phyloP scores from a whole-genome alignment of 2,329 filamentous ascomycete species.

The Paraconiothyrium brasiliense region DNA sequence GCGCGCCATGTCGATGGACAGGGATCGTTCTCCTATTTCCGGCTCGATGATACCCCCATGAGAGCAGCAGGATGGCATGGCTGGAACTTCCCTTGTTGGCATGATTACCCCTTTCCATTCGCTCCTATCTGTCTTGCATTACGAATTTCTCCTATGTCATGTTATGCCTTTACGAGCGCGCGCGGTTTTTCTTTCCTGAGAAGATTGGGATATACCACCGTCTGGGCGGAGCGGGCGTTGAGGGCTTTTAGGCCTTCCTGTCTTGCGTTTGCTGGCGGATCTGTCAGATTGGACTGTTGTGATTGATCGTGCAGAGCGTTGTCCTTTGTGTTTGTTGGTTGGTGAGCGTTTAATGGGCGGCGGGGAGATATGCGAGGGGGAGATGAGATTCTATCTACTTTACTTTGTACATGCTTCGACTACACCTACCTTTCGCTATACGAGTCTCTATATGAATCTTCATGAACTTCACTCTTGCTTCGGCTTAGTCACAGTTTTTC shows the following conservation, averaged over 20 bases:
- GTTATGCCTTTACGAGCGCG: neutral
- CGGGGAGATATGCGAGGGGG: neutral
- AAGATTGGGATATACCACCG: conserved; percentile 18
- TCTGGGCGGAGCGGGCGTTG: conserved; percentile 16
- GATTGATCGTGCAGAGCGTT: neutral
- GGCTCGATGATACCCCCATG: conserved; percentile 43
- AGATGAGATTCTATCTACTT: neutral
- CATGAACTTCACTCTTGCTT: conserved; percentile 1
- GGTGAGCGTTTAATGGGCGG: conserved; percentile 3
- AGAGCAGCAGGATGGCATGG: conserved; percentile 31
- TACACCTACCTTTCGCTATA: conserved; percentile 3
- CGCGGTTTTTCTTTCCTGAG: neutral
- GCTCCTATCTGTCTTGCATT: conserved; percentile 6
- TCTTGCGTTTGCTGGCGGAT: neutral
- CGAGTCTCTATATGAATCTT: conserved; percentile 6
- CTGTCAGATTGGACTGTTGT: neutral
- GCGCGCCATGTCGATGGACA: conserved; percentile 27
- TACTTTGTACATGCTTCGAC: conserved; percentile 14
- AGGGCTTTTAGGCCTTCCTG: conserved; percentile 16
- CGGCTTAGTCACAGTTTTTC: neutral
- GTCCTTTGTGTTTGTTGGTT: neutral
- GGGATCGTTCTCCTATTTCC: conserved; percentile 28
- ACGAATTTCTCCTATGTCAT: neutral
- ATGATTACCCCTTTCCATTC: conserved; percentile 8
- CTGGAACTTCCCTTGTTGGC: conserved; percentile 17